Evolutionary conservation across 352 stramenopile genomes (phyloP), one percentile per base, ranked within the genome.

Genomic region (Phytophthora constricta): DNA sequence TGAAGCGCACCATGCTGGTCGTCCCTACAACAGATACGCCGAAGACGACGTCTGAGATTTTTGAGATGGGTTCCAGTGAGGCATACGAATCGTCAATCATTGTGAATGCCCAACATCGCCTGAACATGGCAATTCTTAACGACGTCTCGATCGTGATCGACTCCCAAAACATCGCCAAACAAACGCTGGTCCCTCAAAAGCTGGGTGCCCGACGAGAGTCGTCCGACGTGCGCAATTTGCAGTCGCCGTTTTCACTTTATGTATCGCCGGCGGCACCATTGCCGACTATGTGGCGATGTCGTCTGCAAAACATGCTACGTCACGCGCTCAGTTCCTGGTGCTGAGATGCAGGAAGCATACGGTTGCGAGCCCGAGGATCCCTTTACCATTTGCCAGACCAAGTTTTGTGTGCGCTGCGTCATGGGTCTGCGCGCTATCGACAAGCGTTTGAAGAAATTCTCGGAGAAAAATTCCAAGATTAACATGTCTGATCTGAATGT

Each of bases 351-450:
- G 7, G 41, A 57, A 48, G 27, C 20, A 26, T 43, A 47, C 16
- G 43, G 26, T 17, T 62, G 56, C 43, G 64, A 60, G 16, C 45
- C 58, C 14, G 49, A 54, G 1, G n/a, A n/a, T n/a, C n/a, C n/a
- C n/a, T 3, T 23, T 0, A 37, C n/a, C 14, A 76, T 86, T 23
- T 77, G 65, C n/a, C 52, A 68, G 23, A 82, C 76, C 28, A 86
- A 88, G 45, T 88, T 88, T 33, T 88, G 79, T 41, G 77, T 88
- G 53, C 77, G 79, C 19, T 88, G 74, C 25, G 68, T 88, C 56
- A 72, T 88, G 69, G 33, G 68, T 5, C 62, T 88, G 20, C 79
- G 79, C 13, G 65, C 55, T 0, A 74, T 78, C 27, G 79, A 86
- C 49, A 77, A 71, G 11, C 68, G 64, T 16, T 27, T 75, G 28